phyloP scores from a whole-genome alignment of 306 rosid species.

The Ziziphus jujuba region DNA sequence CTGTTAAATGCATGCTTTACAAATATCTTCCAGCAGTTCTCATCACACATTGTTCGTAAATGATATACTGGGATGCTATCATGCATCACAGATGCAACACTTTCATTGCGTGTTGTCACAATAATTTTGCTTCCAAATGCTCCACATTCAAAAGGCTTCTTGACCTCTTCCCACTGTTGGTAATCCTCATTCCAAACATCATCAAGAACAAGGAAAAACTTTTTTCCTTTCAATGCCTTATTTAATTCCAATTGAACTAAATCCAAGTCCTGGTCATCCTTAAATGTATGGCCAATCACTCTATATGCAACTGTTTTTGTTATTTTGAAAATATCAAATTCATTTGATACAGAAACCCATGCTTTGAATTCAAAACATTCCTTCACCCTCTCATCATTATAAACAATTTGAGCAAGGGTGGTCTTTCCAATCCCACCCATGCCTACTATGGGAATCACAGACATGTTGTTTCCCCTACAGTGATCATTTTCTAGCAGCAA shows the following conservation, averaged over 20 bases:
- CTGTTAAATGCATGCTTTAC: neutral
- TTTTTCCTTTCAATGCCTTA: neutral
- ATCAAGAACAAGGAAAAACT: neutral
- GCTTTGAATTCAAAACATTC: constrained; percentile 1
- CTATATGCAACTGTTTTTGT: neutral
- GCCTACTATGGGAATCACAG: too few species aligned
- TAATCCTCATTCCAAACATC: constrained; percentile 8
- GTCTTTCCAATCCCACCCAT: too few species aligned
- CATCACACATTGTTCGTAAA: neutral
- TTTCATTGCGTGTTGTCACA: too few species aligned
- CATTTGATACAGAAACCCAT: constrained; percentile 9
- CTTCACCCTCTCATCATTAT: too few species aligned
- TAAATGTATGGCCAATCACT: neutral
- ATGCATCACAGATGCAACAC: neutral
- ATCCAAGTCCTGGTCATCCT: neutral
- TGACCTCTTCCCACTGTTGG: neutral
- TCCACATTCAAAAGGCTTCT: neutral
- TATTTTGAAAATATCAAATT: neutral
- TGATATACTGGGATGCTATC: neutral
- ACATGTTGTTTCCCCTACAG: too few species aligned
- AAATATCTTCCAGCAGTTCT: constrained; percentile 6
- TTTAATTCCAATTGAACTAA: neutral
- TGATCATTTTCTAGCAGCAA: too few species aligned
- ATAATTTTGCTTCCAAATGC: constrained; percentile 9
- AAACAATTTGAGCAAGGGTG: too few species aligned